Conservation (phyloP, 2,329 filamentous ascomycete species). For the Penicillium sp. region DNA sequence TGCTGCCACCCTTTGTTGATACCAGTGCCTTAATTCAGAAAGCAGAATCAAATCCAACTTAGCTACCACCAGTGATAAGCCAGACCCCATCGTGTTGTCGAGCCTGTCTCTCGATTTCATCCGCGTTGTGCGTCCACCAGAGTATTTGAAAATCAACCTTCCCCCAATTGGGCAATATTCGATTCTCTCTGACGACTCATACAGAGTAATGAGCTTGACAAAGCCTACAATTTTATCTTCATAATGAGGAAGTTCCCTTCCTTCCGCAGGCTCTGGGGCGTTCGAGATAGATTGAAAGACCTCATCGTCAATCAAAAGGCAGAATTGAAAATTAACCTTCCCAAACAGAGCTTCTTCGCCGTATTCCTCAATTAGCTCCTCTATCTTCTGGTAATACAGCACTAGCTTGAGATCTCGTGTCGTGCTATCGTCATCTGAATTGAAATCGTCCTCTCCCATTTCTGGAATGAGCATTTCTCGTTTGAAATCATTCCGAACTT, state of each 20-base stretch:
- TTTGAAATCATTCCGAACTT: not conserved
- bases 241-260: not conserved
- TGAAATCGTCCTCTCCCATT: not conserved
- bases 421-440: not conserved
- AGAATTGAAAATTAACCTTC: not conserved
- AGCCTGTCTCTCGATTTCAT: not conserved
- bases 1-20: no score
- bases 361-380: not conserved
- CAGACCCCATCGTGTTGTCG: no score
- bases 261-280: not conserved
- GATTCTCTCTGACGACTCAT: not conserved
- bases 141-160: conserved; percentile 3
- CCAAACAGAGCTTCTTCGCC: not conserved
- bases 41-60: no score
- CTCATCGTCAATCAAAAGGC: not conserved
- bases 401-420: not conserved
- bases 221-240: not conserved
- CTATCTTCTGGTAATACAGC: not conserved
- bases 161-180: conserved; percentile 1
- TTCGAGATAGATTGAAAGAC: not conserved
- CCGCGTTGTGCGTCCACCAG: not conserved
- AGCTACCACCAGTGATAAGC: no score
- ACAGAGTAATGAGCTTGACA: not conserved
- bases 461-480: conserved; percentile 1
- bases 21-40: no score